Evolutionary conservation across 2,329 filamentous ascomycete species (phyloP).

Genomic region (Akanthomyces dipterigenus): DNA sequence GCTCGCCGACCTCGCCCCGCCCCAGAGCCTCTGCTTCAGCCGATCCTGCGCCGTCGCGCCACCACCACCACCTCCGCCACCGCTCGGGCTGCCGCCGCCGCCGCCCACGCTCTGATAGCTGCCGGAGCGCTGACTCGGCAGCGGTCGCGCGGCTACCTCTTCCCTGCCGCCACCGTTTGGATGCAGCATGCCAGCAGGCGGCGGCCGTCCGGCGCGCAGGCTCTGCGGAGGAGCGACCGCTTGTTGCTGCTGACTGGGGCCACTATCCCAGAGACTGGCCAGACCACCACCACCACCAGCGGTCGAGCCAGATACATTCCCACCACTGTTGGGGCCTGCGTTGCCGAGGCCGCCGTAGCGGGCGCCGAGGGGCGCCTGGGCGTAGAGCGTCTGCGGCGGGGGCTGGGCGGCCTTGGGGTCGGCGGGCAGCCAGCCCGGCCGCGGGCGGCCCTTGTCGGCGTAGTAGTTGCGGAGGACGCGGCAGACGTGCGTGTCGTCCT

Average conservation of each 20-base stretch:
- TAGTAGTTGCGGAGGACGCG: conserved; percentile 92
- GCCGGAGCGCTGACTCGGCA: conserved; percentile 66
- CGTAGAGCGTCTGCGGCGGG: conserved; percentile 47
- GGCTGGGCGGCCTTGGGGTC: conserved; percentile 67
- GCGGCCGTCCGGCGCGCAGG: conserved; percentile 22
- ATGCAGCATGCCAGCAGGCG: not conserved
- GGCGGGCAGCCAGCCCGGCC: conserved; percentile 81
- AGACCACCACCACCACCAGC: conserved; percentile 21
- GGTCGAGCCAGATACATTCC: too few species aligned
- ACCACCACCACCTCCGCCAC: conserved; percentile 26
- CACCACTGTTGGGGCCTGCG: too few species aligned
- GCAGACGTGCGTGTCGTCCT: conserved; percentile 93
- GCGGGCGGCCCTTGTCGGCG: conserved; percentile 72
- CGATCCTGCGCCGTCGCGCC: conserved; percentile 68
- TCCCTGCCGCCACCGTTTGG: conserved; percentile 25
- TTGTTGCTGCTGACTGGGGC: conserved; percentile 23
- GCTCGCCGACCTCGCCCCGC: conserved; percentile 47
- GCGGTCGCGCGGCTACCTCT: conserved; percentile 45
- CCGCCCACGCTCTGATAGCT: conserved; percentile 58
- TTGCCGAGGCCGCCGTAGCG: conserved; percentile 43
- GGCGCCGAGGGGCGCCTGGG: conserved; percentile 41
- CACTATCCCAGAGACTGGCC: conserved; percentile 53
- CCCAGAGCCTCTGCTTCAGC: conserved; percentile 73
- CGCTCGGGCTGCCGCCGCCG: conserved; percentile 21
- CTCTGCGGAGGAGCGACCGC: conserved; percentile 24